phyloP scores from a whole-genome alignment of 2,329 filamentous ascomycete species.

The Exophiala alcalophila region DNA sequence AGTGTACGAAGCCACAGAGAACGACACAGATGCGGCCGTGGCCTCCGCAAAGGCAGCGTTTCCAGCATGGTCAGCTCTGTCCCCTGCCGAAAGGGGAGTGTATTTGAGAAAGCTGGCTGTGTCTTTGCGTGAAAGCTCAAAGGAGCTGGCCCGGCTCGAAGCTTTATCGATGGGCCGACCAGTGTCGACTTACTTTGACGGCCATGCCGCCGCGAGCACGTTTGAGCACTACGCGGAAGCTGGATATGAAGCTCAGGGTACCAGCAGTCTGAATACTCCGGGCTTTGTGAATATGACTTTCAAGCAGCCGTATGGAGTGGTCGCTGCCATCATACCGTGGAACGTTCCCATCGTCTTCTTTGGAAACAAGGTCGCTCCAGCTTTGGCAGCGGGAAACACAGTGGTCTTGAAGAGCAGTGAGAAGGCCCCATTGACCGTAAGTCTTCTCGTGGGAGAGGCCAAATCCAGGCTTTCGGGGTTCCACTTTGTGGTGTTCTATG shows the following conservation, averaged over 20 bases:
- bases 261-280: conserved; percentile 24
- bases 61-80: conserved; percentile 40
- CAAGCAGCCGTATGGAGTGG: conserved; percentile 25
- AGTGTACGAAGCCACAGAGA: conserved; percentile 36
- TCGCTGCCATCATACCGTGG: conserved; percentile 58
- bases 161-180: conserved; percentile 39
- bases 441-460: too few species aligned
- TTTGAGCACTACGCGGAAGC: conserved; percentile 25
- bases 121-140: conserved; percentile 33
- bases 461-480: too few species aligned
- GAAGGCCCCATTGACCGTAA: conserved; percentile 37
- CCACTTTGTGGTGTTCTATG: conserved; percentile 62
- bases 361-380: conserved; percentile 40
- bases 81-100: conserved; percentile 33
- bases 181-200: conserved; percentile 19
- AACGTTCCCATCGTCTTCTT: conserved; percentile 52
- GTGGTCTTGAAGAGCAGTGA: conserved; percentile 33
- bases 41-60: conserved; percentile 39
- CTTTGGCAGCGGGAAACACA: conserved; percentile 38
- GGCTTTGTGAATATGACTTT: conserved; percentile 27
- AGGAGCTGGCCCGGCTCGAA: conserved; percentile 38
- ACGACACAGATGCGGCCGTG: conserved; percentile 39
- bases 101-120: conserved; percentile 37
- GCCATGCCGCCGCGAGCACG: conserved; percentile 13
- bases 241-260: conserved; percentile 29